These are phyloP conservation scores for Xenoacremonium recifei DNA, from an alignment of 2,329 filamentous ascomycete genomes.

Conservation along the genomic window DNA sequence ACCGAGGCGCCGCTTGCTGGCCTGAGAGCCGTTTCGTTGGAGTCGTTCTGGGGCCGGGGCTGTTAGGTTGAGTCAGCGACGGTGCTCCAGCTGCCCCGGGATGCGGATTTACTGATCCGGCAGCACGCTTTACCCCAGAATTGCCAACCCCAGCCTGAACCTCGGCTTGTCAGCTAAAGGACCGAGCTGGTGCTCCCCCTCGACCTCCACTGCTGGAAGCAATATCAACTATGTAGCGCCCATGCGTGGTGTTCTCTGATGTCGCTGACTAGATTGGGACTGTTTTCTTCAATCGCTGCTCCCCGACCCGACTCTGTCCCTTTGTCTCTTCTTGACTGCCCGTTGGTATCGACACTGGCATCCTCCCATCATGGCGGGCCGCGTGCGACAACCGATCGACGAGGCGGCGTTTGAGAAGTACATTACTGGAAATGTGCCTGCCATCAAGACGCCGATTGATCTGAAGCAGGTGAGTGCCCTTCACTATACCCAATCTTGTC, in stretches of 20 bases:
- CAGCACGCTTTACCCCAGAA: slow-evolving; percentile 5
- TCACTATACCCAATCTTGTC: slow-evolving; percentile 4
- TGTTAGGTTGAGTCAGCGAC: no score
- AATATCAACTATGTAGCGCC: slow-evolving; percentile 7
- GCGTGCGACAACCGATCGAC: slow-evolving; percentile 88
- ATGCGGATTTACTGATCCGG: slow-evolving; percentile 13
- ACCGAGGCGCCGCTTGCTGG: no score
- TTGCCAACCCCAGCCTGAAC: slow-evolving; percentile 10
- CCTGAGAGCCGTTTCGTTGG: no score
- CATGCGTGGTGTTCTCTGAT: slow-evolving; percentile 1
- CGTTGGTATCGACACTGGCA: no score
- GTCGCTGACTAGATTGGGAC: background rate
- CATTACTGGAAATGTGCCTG: slow-evolving; percentile 73
- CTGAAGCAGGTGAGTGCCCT: slow-evolving; percentile 73
- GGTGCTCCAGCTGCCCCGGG: slow-evolving; percentile 7
- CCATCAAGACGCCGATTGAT: slow-evolving; percentile 78
- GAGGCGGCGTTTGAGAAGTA: slow-evolving; percentile 76
- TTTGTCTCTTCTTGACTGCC: background rate
- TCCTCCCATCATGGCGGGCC: slow-evolving; percentile 76
- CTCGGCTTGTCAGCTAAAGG: slow-evolving; percentile 20
- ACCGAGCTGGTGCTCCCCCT: slow-evolving; percentile 8
- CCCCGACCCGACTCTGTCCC: background rate
- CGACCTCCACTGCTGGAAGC: slow-evolving; percentile 2
- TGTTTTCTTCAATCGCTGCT: background rate
- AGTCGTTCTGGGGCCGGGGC: no score